These are phyloP conservation scores for Tulasnella sp. DNA, from an alignment of 768 basidiomycete genomes.

Conservation along the genomic window DNA sequence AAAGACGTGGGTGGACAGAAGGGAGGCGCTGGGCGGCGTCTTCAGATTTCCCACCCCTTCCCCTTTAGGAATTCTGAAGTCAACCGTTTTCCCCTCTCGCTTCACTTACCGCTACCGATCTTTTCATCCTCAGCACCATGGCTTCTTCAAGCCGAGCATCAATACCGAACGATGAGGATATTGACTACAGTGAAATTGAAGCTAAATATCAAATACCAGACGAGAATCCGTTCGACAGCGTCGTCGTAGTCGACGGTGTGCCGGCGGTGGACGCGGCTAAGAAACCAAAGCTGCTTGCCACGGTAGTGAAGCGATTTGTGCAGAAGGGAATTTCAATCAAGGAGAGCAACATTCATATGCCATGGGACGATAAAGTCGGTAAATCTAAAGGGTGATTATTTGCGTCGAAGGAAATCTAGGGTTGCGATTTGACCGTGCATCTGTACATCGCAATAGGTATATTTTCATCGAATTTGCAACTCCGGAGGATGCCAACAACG, in stretches of 20 bases:
- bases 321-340: constrained; percentile 70
- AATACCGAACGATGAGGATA: constrained; percentile 41
- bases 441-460: constrained; percentile 37
- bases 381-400: constrained; percentile 91
- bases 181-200: constrained; percentile 85
- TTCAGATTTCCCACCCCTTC: not conserved
- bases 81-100: not conserved
- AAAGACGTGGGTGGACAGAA: too few relatives aligned
- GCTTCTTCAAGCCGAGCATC: constrained; percentile 1
- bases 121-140: not conserved
- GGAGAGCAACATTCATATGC: constrained; percentile 68
- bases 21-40: not conserved
- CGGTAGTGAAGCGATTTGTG: constrained; percentile 73
- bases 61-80: not conserved
- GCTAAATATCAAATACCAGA: constrained; percentile 78
- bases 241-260: constrained; percentile 84
- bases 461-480: constrained; percentile 71
- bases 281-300: constrained; percentile 66
- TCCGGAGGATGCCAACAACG: constrained; percentile 56
- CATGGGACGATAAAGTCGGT: constrained; percentile 71
- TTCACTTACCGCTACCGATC: not conserved
- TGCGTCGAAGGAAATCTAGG: not conserved
- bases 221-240: constrained; percentile 81
- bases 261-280: constrained; percentile 83
- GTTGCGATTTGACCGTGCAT: not conserved